Conservation (phyloP, 345 rosid species). For the Brassica rapa region DNA sequence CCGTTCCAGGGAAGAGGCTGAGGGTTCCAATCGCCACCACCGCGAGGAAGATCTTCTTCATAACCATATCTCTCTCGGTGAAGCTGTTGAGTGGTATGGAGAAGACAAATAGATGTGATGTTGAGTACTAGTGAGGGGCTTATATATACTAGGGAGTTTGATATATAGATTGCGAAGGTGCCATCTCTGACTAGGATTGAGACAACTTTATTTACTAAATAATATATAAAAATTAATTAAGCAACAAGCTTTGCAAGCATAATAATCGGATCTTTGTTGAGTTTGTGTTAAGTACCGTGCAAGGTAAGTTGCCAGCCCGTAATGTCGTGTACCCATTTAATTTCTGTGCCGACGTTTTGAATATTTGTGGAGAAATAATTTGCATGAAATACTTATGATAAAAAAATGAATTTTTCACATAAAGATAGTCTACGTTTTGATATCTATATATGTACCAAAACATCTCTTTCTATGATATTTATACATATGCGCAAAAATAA, state of each 20-base stretch:
- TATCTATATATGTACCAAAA: too few relatives aligned
- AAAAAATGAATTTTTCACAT: too few relatives aligned
- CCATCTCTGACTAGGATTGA: conserved; percentile 5
- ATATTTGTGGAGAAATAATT: too few relatives aligned
- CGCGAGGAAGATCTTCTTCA: conserved; percentile 21
- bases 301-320: conserved; percentile 34
- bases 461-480: neutral
- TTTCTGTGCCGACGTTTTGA: neutral
- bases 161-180: conserved; percentile 5
- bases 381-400: too few relatives aligned
- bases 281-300: conserved; percentile 34
- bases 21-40: conserved; percentile 34
- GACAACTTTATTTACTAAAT: neutral
- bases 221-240: neutral
- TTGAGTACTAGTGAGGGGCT: conserved; percentile 21
- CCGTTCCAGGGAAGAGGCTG: conserved; percentile 33
- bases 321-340: conserved; percentile 29
- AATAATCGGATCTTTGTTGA: conserved; percentile 42
- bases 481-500: neutral
- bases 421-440: too few relatives aligned
- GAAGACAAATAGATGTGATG: conserved; percentile 23
- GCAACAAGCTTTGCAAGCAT: conserved; percentile 24
- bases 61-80: conserved; percentile 5
- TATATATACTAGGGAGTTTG: conserved; percentile 17
- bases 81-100: conserved; percentile 7